These are phyloP conservation scores for Pythium grandisporangium DNA, from an alignment of 352 stramenopile genomes.

Conservation along the genomic window DNA sequence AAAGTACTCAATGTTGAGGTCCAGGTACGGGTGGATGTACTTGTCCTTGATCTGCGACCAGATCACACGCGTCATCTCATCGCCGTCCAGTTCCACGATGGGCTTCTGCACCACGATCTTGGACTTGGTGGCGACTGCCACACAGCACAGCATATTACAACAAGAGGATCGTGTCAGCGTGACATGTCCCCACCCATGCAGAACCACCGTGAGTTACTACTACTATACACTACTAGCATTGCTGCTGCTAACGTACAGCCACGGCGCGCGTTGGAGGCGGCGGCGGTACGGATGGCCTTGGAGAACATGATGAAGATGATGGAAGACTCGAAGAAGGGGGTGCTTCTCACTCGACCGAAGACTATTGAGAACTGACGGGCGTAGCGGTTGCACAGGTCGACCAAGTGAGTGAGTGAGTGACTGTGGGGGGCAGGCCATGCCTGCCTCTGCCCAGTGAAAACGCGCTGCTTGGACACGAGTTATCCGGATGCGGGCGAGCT, in stretches of 20 bases:
- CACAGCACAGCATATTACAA: too few relatives aligned
- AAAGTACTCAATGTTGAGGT: slow-evolving; percentile 77
- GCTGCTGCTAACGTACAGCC: slow-evolving; percentile 13
- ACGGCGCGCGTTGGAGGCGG: slow-evolving; percentile 15
- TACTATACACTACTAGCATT: not conserved
- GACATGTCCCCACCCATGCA: not conserved
- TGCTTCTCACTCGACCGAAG: too few relatives aligned
- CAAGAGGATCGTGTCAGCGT: too few relatives aligned
- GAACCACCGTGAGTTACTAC: too few relatives aligned
- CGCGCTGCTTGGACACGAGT: too few relatives aligned
- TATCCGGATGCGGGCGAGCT: too few relatives aligned
- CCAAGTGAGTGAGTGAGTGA: too few relatives aligned
- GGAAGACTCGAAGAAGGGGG: too few relatives aligned
- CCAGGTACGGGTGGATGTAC: slow-evolving; percentile 71
- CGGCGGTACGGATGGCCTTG: slow-evolving; percentile 33
- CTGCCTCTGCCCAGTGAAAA: too few relatives aligned
- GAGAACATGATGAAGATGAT: too few relatives aligned
- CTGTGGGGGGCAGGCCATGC: too few relatives aligned
- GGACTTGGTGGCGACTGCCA: slow-evolving; percentile 24
- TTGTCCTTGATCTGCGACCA: slow-evolving; percentile 57
- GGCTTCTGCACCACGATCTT: slow-evolving; percentile 75
- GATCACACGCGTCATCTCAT: slow-evolving; percentile 76
- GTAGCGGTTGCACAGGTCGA: too few relatives aligned
- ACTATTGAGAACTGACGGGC: slow-evolving; percentile 23
- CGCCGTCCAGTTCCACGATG: slow-evolving; percentile 68